These are phyloP conservation scores for Zygoascus flipseniorum DNA, from an alignment of 805 yeast species.

Conservation along the genomic window DNA sequence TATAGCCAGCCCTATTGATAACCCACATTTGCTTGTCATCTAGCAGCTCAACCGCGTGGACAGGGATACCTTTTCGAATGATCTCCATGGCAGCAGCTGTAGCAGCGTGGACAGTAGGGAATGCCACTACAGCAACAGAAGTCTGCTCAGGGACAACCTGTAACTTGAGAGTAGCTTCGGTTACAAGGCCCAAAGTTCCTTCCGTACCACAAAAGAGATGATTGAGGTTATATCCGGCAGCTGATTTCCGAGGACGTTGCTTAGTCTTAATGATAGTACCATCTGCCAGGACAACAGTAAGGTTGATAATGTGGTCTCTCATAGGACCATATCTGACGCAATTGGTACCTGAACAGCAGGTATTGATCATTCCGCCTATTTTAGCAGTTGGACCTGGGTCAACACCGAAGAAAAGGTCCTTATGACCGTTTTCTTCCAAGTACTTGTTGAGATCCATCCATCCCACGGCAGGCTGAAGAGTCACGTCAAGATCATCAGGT, in stretches of 20 bases:
- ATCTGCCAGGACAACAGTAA: conserved; percentile 73
- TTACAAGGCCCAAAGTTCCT: conserved; percentile 71
- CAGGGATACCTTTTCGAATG: conserved; percentile 52
- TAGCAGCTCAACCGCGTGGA: conserved; percentile 68
- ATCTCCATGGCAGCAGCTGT: conserved; percentile 58
- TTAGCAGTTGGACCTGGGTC: conserved; percentile 78
- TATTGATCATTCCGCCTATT: conserved; percentile 71
- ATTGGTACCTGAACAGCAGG: conserved; percentile 74
- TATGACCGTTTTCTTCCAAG: conserved; percentile 31
- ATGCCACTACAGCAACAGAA: conserved; percentile 60
- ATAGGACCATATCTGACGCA: conserved; percentile 75
- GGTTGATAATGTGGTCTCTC: conserved; percentile 59
- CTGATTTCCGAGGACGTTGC: conserved; percentile 64
- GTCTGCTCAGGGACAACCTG: conserved; percentile 59
- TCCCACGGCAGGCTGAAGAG: conserved; percentile 71
- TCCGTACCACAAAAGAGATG: conserved; percentile 71
- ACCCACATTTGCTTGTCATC: conserved; percentile 67
- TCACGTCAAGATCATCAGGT: conserved; percentile 58
- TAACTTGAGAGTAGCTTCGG: conserved; percentile 65
- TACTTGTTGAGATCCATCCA: conserved; percentile 63
- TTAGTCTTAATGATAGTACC: conserved; percentile 70
- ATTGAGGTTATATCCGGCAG: conserved; percentile 74
- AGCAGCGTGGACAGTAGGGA: conserved; percentile 61
- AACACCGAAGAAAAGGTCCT: conserved; percentile 57
- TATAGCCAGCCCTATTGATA: conserved; percentile 47